Base-by-base conservation (phyloP, 2,329 filamentous ascomycete genomes). In the Paecilomyces fulvus region DNA sequence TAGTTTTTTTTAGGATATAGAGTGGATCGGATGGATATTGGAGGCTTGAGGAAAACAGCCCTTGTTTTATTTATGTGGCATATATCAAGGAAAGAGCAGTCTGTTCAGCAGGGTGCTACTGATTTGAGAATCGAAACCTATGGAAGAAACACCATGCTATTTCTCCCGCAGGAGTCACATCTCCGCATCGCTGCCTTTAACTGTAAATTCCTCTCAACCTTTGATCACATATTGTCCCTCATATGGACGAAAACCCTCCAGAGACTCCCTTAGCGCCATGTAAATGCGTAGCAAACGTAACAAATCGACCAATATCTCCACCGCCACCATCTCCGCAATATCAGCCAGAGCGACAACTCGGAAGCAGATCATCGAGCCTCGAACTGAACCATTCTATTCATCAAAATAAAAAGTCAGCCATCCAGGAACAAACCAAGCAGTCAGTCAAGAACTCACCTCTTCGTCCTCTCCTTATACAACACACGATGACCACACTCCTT, bases 401-500 rank as follows among this genome's bases (percentile, higher is more conserved):
- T 58, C 52, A 54, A 60, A 55, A 55, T 43, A 49, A 55, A 56
- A 46, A 30, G 21, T 55, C 54, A 59, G 53, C 56, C 51, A 55
- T 49, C 54, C 23, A 31, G 8, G 54, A 52, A 59, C 51, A 53
- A n/a, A 53, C 6, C 50, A 54, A 28, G 54, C n/a, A 49, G 51
- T 55, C 51, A 21, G 31, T 25, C 51, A 51, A 49, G 53, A 58
- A 77, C 87, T 75, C 73, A 96, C 94, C 94, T 85, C 81, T 95
- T 96, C 49, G 94, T 99, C 70, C 94, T 79, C 83, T 96, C 90
- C 83, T 99, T 99, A 77, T 97, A 97, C 64, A 99, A 77, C 59
- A 99, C 91, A 63, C 94, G 86, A 68, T 96, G 94, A 7, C 94
- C 94, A 73, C 94, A 99, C 76, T 92, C 89, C 73, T 89, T 88